Base-by-base conservation (phyloP, 2,329 filamentous ascomycete genomes). In the Cordyceps sp. region DNA sequence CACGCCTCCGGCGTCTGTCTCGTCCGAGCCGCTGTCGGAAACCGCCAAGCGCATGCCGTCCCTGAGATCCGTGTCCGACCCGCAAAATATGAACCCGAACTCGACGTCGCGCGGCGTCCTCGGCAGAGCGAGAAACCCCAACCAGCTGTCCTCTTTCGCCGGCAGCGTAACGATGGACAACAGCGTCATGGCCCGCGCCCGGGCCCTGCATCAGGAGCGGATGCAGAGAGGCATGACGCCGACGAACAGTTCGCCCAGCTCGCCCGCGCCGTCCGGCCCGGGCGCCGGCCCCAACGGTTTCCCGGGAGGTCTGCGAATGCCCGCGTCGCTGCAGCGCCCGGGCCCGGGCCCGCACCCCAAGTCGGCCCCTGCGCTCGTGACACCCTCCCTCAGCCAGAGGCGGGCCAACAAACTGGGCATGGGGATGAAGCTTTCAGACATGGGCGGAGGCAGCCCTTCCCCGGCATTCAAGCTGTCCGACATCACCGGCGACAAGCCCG, bases 51-150 rank as follows among this genome's bases (percentile, higher is more conserved):
- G 73, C 50, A 46, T 75, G 36, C 64, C 72, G 15, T 70, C 71
- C 5, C 52, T 74, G 26, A 69, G 73, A 42, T 69, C 71, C 29
- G 54, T 69, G 15, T 73, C 74, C 33, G 69, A 76, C 31, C 58
- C 73, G 15, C 58, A 62, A 40, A 61, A 58, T 33, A 85, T 93
- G 73, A 82, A 72, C 34, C 59, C 78, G 6, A 85, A 75, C n/a
- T 93, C 85, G n/a, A 90, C 79, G 19, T 76, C 82, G 26, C 62
- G 86, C 4, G 84, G 84, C 26, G 69, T 81, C 36, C 60, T 93
- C 45, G 84, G 77, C 52, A 70, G 58, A 41, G 72, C 69, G 5
- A 61, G 73, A 36, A 61, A 68, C 30, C 72, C 69, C 4, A 48
- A 56, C 15, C 55, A 57, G 12, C 47, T 59, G 5, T 49, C 55